Evolutionary conservation across 129 eudicot genomes (phyloP).

Genomic region (Centaurea solstitialis): DNA sequence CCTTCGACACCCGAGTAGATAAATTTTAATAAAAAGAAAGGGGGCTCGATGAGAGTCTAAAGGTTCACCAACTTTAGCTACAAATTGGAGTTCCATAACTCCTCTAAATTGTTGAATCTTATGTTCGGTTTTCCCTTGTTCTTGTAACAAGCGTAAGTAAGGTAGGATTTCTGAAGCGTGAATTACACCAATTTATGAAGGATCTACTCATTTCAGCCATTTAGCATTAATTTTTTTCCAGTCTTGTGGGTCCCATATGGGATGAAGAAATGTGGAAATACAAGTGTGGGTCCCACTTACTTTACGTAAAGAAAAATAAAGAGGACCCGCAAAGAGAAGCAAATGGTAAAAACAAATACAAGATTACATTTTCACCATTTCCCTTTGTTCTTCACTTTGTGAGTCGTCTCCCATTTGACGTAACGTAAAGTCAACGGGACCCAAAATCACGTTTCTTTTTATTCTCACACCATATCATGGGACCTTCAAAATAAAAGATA

Average conservation of each 20-base stretch:
- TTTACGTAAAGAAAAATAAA: neutral
- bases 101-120: neutral
- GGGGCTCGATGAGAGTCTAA: neutral
- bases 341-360: neutral
- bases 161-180: neutral
- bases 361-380: neutral
- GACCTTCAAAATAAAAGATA: neutral
- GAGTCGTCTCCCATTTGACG: neutral
- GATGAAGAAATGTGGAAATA: neutral
- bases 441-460: neutral
- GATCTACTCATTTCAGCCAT: neutral
- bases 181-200: neutral
- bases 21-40: neutral
- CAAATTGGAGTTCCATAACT: neutral
- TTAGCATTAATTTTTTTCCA: neutral
- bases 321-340: neutral
- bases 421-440: neutral
- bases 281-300: neutral
- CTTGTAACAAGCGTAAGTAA: neutral
- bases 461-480: neutral
- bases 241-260: neutral
- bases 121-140: conserved; percentile 12
- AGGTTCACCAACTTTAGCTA: neutral
- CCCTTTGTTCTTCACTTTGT: neutral
- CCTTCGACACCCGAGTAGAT: neutral